Conservation (phyloP, 192 early-diverging fungal species). For the Backusella macrospora region DNA sequence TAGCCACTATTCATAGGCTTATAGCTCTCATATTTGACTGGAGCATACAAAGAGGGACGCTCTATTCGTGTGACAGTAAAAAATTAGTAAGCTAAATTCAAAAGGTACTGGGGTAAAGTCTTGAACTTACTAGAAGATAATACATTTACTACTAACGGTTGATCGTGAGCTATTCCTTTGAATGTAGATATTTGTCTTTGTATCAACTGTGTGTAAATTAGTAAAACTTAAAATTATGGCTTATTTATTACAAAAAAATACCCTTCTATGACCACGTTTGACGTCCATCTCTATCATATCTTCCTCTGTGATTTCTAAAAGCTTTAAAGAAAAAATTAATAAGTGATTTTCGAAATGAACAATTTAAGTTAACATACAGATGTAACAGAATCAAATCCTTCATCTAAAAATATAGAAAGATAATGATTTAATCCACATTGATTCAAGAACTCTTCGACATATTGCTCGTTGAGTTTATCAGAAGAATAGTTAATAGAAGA, state of each 20-base stretch:
- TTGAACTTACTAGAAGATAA: conserved; percentile 13
- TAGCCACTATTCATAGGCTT: background rate
- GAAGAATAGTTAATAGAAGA: background rate
- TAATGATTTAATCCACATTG: conserved; percentile 13
- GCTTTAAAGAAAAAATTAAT: conserved; percentile 19
- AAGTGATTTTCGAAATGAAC: background rate
- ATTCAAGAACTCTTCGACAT: conserved; percentile 20
- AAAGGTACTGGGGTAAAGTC: background rate
- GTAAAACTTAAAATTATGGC: background rate
- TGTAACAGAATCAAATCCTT: conserved; percentile 26
- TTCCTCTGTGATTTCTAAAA: conserved; percentile 36
- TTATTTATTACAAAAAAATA: background rate
- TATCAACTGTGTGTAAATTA: conserved; percentile 22
- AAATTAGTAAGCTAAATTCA: background rate
- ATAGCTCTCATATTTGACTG: background rate
- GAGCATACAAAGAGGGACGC: background rate
- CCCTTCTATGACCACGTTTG: conserved; percentile 42
- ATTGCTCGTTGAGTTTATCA: background rate
- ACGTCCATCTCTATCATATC: conserved; percentile 35
- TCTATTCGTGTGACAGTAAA: background rate
- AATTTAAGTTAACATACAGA: conserved; percentile 11
- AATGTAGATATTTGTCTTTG: conserved; percentile 37
- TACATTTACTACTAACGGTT: conserved; percentile 23
- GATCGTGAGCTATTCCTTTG: conserved; percentile 29
- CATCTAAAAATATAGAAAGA: conserved; percentile 16